Evolutionary conservation across 2,329 filamentous ascomycete species (phyloP), one percentile per base, ranked within the genome.

Genomic region (Penicillium sp.): DNA sequence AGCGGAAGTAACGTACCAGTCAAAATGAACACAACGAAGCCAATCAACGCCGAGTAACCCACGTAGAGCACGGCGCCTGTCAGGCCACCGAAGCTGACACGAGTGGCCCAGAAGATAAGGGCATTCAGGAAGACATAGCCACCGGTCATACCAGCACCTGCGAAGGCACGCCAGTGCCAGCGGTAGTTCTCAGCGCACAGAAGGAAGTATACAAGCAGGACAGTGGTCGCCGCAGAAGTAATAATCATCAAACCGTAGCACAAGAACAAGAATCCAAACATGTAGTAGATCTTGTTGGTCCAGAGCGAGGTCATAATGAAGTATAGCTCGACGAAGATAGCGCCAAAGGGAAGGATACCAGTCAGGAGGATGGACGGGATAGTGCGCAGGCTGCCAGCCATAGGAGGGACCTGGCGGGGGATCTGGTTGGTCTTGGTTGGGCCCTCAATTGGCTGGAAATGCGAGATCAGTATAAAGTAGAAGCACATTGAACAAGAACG

Each of bases 271-370:
- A 99, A 99, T 24, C 95, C 95, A 73, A 99, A 99, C 95, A 99
- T 99, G 85, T 99, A 99, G 84, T 99, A 99, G 68, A 99, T 95
- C 80, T 95, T 92, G 82, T 90, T 94, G 80, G 96, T 97, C 95
- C 95, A 99, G 75, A 99, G 94, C 28, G 92, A 96, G 80, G 90
- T 96, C 92, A 99, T 96, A 82, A 99, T 97, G 80, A 98, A 98
- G 85, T 97, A 98, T 2, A 99, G 88, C 81, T 99, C 95, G 51
- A 98, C 93, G 69, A 98, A 97, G 75, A 99, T 98, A 65, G 95
- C 94, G 51, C 91, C 93, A 72, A 99, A 99, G 0, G 95, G 95
- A 28, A 98, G 84, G 55, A 98, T 89, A 56, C 95, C 95, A 26
- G 96, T 94, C 24, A 98, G 85, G 17, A 97, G 85, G 86, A 97